phyloP scores from a whole-genome alignment of 1,284 basidiomycete genomes.

The Tetrapyrgos nigripes region DNA sequence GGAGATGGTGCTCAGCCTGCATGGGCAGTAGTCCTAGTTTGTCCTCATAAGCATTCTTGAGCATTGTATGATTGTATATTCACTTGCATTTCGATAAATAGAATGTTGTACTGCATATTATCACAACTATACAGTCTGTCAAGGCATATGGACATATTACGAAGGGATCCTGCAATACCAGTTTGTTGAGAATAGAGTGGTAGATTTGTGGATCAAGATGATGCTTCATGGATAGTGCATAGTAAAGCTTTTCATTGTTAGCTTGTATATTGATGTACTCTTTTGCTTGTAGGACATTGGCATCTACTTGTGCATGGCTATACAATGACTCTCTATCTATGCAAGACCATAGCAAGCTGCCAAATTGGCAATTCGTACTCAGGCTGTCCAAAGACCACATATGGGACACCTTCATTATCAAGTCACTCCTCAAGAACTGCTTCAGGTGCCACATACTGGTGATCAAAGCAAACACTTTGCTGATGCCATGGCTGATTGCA shows the following conservation, averaged over 20 bases:
- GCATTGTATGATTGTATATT: no score
- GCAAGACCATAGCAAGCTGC: background rate
- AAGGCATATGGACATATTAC: background rate
- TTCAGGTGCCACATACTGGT: conserved; percentile 29
- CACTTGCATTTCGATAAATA: background rate
- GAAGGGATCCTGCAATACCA: background rate
- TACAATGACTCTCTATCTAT: background rate
- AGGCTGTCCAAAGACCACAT: conserved; percentile 31
- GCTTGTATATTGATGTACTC: background rate
- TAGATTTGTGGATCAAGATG: no score
- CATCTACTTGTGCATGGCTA: background rate
- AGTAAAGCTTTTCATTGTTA: no score
- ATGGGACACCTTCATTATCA: conserved; percentile 36
- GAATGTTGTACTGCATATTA: background rate
- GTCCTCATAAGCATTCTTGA: background rate
- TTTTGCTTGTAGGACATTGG: background rate
- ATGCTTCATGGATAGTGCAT: no score
- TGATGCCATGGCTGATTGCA: conserved; percentile 28
- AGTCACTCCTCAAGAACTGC: conserved; percentile 30
- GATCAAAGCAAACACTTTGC: conserved; percentile 25
- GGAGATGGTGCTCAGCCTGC: conserved; percentile 1
- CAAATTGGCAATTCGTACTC: background rate
- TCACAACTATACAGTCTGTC: background rate
- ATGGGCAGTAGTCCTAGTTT: background rate
- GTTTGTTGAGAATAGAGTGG: no score